Conservation (phyloP, 768 basidiomycete genomes). For the Lanmaoa pseudosensibilis region DNA sequence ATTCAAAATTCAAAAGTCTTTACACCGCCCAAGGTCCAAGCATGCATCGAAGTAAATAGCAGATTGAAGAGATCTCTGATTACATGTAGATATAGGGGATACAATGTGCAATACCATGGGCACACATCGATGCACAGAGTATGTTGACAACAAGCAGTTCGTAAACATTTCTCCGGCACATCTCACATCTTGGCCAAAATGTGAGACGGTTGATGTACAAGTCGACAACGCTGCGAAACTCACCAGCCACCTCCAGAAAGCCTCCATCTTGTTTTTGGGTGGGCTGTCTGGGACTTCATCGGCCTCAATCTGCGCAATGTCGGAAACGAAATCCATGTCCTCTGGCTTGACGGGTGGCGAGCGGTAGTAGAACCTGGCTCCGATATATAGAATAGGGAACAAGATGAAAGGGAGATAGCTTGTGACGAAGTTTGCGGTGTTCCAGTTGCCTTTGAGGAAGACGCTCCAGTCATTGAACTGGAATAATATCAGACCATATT, state of each 20-base stretch:
- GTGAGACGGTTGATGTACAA: not conserved
- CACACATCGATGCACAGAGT: not conserved
- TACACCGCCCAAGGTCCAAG: not conserved
- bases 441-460: constrained; percentile 56
- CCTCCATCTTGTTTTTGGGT: constrained; percentile 65
- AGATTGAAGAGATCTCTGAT: not conserved
- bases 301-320: constrained; percentile 69
- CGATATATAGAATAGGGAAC: constrained; percentile 75
- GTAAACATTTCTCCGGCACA: not conserved
- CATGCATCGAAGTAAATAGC: too few relatives aligned
- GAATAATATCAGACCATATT: constrained; percentile 29
- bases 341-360: constrained; percentile 33
- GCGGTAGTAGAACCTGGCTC: constrained; percentile 48
- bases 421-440: constrained; percentile 70
- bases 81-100: constrained; percentile 3
- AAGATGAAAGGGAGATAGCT: constrained; percentile 72
- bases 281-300: constrained; percentile 69
- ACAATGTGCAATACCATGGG: constrained; percentile 1
- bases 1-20: constrained; percentile 3
- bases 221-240: constrained; percentile 27
- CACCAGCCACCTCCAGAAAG: constrained; percentile 81
- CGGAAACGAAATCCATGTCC: constrained; percentile 85
- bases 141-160: not conserved
- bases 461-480: constrained; percentile 52
- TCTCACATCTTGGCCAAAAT: constrained; percentile 23